phyloP scores from a whole-genome alignment of 106 monocot species.

The Acorus gramineus region DNA sequence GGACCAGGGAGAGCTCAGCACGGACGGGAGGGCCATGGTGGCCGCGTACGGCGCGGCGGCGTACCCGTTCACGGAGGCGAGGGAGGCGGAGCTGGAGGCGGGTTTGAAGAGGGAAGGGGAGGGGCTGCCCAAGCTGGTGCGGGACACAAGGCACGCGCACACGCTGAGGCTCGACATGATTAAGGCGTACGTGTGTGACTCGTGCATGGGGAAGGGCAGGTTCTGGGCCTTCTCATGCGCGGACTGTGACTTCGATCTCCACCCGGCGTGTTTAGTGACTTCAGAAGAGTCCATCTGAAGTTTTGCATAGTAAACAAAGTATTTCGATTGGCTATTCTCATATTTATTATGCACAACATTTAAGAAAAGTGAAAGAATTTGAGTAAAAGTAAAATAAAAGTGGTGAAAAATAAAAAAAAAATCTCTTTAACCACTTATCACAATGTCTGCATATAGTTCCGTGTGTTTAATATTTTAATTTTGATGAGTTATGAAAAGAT shows the following conservation, averaged over 20 bases:
- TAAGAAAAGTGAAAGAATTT: too few species aligned
- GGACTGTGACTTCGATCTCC: constrained; percentile 30
- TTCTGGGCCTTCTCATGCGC: constrained; percentile 32
- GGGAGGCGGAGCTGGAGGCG: constrained; percentile 17
- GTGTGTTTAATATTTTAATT: too few species aligned
- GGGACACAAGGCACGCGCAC: constrained; percentile 20
- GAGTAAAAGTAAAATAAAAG: too few species aligned
- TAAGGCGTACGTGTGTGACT: constrained; percentile 26
- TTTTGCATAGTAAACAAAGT: too few species aligned
- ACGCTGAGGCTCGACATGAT: constrained; percentile 21
- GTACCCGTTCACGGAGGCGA: constrained; percentile 26
- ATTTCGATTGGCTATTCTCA: too few species aligned
- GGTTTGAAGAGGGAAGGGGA: constrained; percentile 17
- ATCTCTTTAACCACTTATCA: too few species aligned
- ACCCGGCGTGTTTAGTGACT: constrained; percentile 15
- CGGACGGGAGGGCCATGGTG: constrained; percentile 20
- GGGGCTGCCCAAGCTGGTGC: constrained; percentile 5
- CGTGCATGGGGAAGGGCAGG: constrained; percentile 13
- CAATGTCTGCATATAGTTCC: too few species aligned
- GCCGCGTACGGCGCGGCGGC: constrained; percentile 15
- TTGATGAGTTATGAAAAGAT: too few species aligned
- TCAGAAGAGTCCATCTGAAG: too few species aligned
- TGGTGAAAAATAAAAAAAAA: too few species aligned
- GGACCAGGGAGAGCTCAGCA: constrained; percentile 15
- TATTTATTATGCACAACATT: too few species aligned